Evolutionary conservation across 148 eudicot species (phyloP).

Genomic region (Polygonum maritimum): DNA sequence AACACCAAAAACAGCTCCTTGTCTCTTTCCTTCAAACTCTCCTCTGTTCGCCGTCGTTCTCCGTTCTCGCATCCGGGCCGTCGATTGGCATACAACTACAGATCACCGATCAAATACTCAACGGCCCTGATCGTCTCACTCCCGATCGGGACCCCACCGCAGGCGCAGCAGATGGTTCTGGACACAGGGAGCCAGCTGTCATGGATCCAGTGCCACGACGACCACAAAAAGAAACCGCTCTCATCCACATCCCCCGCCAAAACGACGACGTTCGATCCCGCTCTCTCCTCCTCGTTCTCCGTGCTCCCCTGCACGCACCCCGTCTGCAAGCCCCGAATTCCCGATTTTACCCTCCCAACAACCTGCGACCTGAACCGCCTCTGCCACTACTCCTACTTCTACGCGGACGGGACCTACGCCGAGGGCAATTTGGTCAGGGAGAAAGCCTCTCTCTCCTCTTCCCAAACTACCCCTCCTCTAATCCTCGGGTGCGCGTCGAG

Average conservation of each 20-base stretch:
- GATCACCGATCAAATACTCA: background rate
- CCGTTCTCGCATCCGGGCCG: background rate
- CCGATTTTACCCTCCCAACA: conserved; percentile 10
- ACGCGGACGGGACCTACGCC: conserved; percentile 6
- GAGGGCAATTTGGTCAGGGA: conserved; percentile 8
- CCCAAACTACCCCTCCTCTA: conserved; percentile 6
- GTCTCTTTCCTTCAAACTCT: background rate
- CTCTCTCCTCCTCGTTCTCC: conserved; percentile 1
- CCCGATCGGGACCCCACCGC: conserved; percentile 6
- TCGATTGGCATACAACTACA: conserved; percentile 3
- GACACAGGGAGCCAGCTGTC: conserved; percentile 9
- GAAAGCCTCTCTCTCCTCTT: background rate
- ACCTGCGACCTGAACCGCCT: conserved; percentile 10
- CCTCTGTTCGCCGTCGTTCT: background rate
- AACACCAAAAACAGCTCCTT: background rate
- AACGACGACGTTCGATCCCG: conserved; percentile 7
- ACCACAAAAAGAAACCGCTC: background rate
- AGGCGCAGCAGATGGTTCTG: background rate
- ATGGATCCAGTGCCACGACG: background rate
- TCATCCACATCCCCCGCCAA: background rate
- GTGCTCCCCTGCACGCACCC: conserved; percentile 1
- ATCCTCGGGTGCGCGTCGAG: conserved; percentile 6
- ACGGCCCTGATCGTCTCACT: conserved; percentile 6
- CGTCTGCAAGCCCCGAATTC: background rate
- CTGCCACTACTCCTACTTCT: conserved; percentile 10